Evolutionary conservation across 2,329 filamentous ascomycete species (phyloP), one percentile per base, ranked within the genome.

Genomic region (Aspergillus alliaceus): DNA sequence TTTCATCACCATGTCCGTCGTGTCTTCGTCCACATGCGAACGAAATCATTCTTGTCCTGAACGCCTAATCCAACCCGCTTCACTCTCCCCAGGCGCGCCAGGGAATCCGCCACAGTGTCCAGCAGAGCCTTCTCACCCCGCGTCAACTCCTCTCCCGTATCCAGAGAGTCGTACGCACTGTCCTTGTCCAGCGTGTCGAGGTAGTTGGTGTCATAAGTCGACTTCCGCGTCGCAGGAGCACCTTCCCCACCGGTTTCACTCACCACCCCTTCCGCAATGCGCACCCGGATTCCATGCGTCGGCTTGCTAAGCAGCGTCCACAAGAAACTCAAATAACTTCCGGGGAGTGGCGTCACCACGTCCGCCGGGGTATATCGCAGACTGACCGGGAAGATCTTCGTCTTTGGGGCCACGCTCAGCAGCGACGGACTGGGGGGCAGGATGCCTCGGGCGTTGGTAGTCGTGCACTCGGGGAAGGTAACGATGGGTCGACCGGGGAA

Each of bases 391-490:
- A 96, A 98, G 64, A 99, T 91, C 69, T 88, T 89, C 8, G 87
- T 87, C 53, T 83, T 80, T 6, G 84, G 72, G 0, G 88, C 85
- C 0, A 85, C 85, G 15, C 86, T 83, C 2, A 95, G 79, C 1
- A 99, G 81, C 51, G 87, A 88, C 0, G 90, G 91, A 59, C 89
- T 91, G 54, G 96, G 85, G 1, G 91, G 90, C 12, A 99, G 77
- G 60, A 98, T 93, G 4, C 89, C 95, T 64, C 90, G 88, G 60
- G 93, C 93, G 70, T 99, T 99, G 44, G 91, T 96, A 1, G 95
- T 96, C 4, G 90, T 95, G 75, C 90, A 93, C 77, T 99, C 95
- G 12, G 95, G 93, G 72, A 98, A 97, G 1, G 96, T 86, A 60
- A 88, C 91, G 60, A 98, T 84, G 58, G 91, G 85, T 46, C 91